Conservation (phyloP, 371 early-diverging fungal genomes). For the Cokeromyces recurvatus region DNA sequence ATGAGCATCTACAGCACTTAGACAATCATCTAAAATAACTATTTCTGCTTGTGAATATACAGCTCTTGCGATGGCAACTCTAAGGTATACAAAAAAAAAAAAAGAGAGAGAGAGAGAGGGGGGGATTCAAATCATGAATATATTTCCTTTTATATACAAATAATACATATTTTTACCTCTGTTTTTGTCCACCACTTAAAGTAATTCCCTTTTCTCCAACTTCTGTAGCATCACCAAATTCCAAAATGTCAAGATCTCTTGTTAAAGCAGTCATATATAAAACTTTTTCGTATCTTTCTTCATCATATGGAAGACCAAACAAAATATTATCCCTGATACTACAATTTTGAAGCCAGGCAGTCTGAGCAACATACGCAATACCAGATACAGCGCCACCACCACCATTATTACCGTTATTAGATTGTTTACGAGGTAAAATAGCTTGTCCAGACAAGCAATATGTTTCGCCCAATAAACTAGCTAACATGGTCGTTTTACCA, state of each 20-base stretch:
- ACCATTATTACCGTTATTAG: not conserved
- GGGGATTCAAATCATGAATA: no score
- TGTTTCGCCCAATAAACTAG: slow-evolving; percentile 60
- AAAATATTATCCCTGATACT: slow-evolving; percentile 80
- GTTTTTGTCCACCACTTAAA: slow-evolving; percentile 86
- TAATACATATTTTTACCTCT: no score
- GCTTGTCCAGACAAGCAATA: slow-evolving; percentile 40
- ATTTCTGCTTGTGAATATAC: slow-evolving; percentile 70
- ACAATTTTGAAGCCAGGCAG: slow-evolving; percentile 82
- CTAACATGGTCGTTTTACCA: slow-evolving; percentile 75
- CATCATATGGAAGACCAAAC: slow-evolving; percentile 69
- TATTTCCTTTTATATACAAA: no score
- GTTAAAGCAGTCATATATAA: slow-evolving; percentile 69
- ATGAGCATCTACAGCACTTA: slow-evolving; percentile 85
- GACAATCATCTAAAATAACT: slow-evolving; percentile 75
- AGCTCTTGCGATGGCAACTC: slow-evolving; percentile 73
- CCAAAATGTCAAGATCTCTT: slow-evolving; percentile 78
- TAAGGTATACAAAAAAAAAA: no score
- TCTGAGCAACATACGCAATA: slow-evolving; percentile 80
- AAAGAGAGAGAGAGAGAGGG: no score
- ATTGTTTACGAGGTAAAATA: slow-evolving; percentile 38
- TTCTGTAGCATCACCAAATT: slow-evolving; percentile 85
- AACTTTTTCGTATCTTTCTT: slow-evolving; percentile 58
- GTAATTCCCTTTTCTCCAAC: slow-evolving; percentile 89
- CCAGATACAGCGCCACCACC: slow-evolving; percentile 43